These are phyloP conservation scores for Phialocephala subalpina DNA, from an alignment of 2,329 filamentous ascomycete genomes.

Conservation along the genomic window DNA sequence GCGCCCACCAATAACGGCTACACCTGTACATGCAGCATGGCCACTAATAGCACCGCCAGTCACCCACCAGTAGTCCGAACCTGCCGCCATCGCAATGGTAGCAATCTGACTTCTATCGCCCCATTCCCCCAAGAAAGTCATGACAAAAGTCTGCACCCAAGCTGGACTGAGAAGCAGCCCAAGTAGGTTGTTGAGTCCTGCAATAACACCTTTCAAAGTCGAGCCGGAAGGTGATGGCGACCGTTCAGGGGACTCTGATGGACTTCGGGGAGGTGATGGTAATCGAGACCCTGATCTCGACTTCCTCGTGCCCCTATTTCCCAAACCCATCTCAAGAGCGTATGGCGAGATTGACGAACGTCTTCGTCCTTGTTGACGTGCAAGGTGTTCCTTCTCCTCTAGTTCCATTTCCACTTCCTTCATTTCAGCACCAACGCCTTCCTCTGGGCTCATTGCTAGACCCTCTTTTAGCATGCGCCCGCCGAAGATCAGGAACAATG, in stretches of 20 bases:
- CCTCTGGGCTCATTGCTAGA: conserved; percentile 85
- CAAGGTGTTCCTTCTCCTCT: conserved; percentile 87
- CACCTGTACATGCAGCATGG: conserved; percentile 88
- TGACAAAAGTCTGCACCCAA: conserved; percentile 98
- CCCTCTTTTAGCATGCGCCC: conserved; percentile 85
- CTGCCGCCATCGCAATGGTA: conserved; percentile 98
- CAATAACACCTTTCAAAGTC: conserved; percentile 53
- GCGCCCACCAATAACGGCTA: conserved; percentile 89
- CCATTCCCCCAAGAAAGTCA: conserved; percentile 99
- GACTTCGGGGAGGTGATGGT: conserved; percentile 81
- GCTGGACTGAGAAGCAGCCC: conserved; percentile 90
- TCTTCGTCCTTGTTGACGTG: conserved; percentile 70
- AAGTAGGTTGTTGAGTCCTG: conserved; percentile 84
- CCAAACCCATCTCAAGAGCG: conserved; percentile 80
- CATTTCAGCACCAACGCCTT: conserved; percentile 97
- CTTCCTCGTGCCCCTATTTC: conserved; percentile 67
- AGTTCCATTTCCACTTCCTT: conserved; percentile 94
- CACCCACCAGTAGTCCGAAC: conserved; percentile 99
- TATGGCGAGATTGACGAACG: conserved; percentile 78
- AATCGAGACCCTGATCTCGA: conserved; percentile 78
- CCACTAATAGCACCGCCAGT: conserved; percentile 87
- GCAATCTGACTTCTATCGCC: conserved; percentile 97
- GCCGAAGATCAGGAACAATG: conserved; percentile 90
- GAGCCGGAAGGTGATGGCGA: conserved; percentile 47
- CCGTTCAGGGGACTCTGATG: conserved; percentile 77